Evolutionary conservation across 345 rosid genomes (phyloP).

Genomic region (Geranium brycei): DNA sequence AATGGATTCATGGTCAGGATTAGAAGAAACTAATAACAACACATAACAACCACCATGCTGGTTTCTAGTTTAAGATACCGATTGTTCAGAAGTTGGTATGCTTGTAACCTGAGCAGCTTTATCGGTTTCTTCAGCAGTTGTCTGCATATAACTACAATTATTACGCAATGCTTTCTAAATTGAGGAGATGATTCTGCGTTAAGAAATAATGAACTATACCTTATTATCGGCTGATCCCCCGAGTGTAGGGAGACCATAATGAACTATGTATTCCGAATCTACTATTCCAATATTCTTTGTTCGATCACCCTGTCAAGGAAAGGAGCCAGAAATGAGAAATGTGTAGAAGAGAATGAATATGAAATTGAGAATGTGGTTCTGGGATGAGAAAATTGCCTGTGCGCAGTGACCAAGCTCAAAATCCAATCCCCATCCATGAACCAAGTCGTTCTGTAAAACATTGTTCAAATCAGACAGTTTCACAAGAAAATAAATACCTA

Average conservation of each 20-base stretch:
- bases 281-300: constrained; percentile 60
- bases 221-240: constrained; percentile 35
- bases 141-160: constrained; percentile 14
- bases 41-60: background rate
- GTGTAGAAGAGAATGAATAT: background rate
- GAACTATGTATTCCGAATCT: constrained; percentile 60
- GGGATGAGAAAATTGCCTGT: constrained; percentile 32
- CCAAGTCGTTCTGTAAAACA: constrained; percentile 53
- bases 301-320: constrained; percentile 47
- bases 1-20: background rate
- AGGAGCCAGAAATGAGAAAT: background rate
- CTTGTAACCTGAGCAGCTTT: constrained; percentile 3
- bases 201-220: constrained; percentile 16
- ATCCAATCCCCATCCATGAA: constrained; percentile 71
- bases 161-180: background rate
- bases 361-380: background rate
- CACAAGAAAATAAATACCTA: background rate
- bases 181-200: too few species aligned
- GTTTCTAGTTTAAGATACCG: background rate
- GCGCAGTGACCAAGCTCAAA: constrained; percentile 71
- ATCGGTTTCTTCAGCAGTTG: constrained; percentile 6
- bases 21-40: background rate
- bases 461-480: background rate
- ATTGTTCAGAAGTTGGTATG: constrained; percentile 3
- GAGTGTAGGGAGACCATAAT: constrained; percentile 52